Conservation (phyloP, 169 alveolate genomes). For the Cryptosporidium felis region DNA sequence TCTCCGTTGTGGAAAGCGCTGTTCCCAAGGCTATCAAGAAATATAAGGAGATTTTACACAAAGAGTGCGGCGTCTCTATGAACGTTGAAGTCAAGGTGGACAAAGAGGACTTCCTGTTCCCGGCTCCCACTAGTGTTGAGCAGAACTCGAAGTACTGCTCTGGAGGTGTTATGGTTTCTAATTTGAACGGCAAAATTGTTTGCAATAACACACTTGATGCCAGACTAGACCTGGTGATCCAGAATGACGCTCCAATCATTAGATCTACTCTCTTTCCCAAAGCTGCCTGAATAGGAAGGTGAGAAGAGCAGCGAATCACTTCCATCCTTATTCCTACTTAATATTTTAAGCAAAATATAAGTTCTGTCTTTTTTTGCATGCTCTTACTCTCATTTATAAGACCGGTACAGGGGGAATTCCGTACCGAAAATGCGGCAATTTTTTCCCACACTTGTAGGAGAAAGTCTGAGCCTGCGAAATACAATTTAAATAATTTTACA, state of each 20-base stretch:
- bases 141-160: slow-evolving; percentile 77
- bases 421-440: background rate
- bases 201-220: slow-evolving; percentile 83
- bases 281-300: background rate
- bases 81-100: slow-evolving; percentile 81
- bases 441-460: slow-evolving; percentile 13
- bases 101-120: slow-evolving; percentile 78
- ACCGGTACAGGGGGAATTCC: slow-evolving; percentile 38
- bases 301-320: no score
- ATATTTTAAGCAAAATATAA: no score
- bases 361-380: slow-evolving; percentile 1
- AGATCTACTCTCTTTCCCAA: slow-evolving; percentile 79
- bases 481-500: no score
- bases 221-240: slow-evolving; percentile 79
- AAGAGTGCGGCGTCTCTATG: slow-evolving; percentile 78
- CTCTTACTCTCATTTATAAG: background rate
- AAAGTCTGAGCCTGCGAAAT: background rate
- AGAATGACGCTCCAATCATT: slow-evolving; percentile 81
- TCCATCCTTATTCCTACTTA: no score
- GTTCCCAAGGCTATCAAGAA: slow-evolving; percentile 81
- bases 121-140: slow-evolving; percentile 80
- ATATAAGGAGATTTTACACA: slow-evolving; percentile 78
- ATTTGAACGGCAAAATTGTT: slow-evolving; percentile 80
- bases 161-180: slow-evolving; percentile 81
- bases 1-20: slow-evolving; percentile 81